A percentile compares a stretch with the other conserved stretches of the same genome.
Evolutionary conservation across 2,329 filamentous ascomycete genomes (phyloP).

Genomic region (Claviceps cyperi): DNA sequence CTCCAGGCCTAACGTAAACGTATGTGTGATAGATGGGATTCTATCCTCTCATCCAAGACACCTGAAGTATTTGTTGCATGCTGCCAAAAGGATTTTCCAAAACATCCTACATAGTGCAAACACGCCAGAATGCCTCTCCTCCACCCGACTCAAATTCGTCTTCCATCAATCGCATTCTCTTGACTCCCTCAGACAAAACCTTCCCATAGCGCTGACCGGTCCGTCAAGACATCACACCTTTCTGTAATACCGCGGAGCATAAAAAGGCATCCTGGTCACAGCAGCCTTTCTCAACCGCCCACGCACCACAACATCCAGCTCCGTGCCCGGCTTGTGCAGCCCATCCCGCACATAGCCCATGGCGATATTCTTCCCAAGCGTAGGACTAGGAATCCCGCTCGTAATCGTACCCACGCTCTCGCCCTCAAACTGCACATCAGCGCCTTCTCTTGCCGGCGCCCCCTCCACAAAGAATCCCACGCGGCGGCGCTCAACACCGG

Average conservation of each 20-base stretch:
- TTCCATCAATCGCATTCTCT: too few species aligned
- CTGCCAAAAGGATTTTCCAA: neutral
- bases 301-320: slow-evolving; percentile 63
- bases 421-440: slow-evolving; percentile 54
- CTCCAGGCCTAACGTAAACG: too few species aligned
- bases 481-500: slow-evolving; percentile 55
- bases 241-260: slow-evolving; percentile 58
- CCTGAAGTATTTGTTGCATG: too few species aligned
- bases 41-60: too few species aligned
- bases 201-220: too few species aligned
- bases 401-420: slow-evolving; percentile 67
- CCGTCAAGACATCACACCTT: too few species aligned
- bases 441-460: slow-evolving; percentile 80
- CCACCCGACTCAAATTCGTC: neutral
- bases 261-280: slow-evolving; percentile 81
- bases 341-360: slow-evolving; percentile 86
- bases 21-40: too few species aligned
- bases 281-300: slow-evolving; percentile 61
- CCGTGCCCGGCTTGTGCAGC: slow-evolving; percentile 69
- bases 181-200: too few species aligned
- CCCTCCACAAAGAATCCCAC: slow-evolving; percentile 74
- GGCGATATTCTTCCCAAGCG: slow-evolving; percentile 77
- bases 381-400: slow-evolving; percentile 80
- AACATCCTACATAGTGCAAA: too few species aligned
- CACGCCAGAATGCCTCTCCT: too few species aligned